These are phyloP conservation scores for Exsudoporus frostii DNA, from an alignment of 768 basidiomycete species.

Conservation along the genomic window DNA sequence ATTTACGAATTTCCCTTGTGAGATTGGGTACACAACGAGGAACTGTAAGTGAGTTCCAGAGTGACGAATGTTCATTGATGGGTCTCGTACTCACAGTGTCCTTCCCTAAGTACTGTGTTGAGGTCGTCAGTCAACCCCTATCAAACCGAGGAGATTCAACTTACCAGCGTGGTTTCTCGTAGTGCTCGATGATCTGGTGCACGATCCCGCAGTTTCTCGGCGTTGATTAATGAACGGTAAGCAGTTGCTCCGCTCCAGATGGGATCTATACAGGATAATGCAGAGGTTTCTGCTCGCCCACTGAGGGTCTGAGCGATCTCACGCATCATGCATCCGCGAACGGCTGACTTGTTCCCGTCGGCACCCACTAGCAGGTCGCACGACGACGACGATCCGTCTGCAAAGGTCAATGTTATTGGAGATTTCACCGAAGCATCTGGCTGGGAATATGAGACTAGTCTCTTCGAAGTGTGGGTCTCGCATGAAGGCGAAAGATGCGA, in stretches of 20 bases:
- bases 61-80: not conserved
- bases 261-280: conserved; percentile 46
- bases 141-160: conserved; percentile 5
- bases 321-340: conserved; percentile 35
- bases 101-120: conserved; percentile 54
- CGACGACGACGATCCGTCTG: conserved; percentile 55
- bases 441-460: conserved; percentile 55
- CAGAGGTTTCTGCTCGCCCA: conserved; percentile 39
- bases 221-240: conserved; percentile 57
- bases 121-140: not conserved
- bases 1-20: conserved; percentile 56
- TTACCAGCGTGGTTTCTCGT: conserved; percentile 47
- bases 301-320: conserved; percentile 31
- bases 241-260: conserved; percentile 57
- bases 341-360: conserved; percentile 61
- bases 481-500: conserved; percentile 44
- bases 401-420: conserved; percentile 49
- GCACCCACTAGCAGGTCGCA: conserved; percentile 70
- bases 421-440: conserved; percentile 30
- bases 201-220: conserved; percentile 41
- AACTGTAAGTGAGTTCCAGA: conserved; percentile 38
- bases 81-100: conserved; percentile 36
- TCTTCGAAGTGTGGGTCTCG: conserved; percentile 52
- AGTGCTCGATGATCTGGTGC: conserved; percentile 49
- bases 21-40: conserved; percentile 60